phyloP scores from a whole-genome alignment of 148 eudicot genomes.

The Linanthus parryae region DNA sequence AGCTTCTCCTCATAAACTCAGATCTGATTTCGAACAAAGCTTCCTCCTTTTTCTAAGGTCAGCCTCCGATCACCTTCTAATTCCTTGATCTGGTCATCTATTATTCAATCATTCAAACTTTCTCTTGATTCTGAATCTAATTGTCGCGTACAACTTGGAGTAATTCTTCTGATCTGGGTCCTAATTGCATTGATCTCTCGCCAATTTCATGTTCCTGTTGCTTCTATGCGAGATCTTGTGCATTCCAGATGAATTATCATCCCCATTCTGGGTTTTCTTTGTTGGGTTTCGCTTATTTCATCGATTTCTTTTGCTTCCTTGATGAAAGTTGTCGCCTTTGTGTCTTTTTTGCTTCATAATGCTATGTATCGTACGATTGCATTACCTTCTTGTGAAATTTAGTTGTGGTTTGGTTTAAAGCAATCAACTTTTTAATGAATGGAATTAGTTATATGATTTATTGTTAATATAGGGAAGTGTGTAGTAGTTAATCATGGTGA shows the following conservation, averaged over 20 bases:
- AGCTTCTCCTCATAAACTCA: not conserved
- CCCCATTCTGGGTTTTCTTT: not conserved
- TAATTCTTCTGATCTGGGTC: not conserved
- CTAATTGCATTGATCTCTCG: not conserved
- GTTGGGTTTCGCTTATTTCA: too few species aligned
- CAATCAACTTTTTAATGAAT: too few species aligned
- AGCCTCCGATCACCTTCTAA: conserved; percentile 7
- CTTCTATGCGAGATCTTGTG: conserved; percentile 3
- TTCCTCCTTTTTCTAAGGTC: conserved; percentile 12
- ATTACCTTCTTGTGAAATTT: too few species aligned
- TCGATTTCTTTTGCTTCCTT: too few species aligned
- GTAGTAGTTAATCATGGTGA: not conserved
- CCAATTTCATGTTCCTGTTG: not conserved
- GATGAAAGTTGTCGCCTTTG: too few species aligned
- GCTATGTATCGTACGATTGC: too few species aligned
- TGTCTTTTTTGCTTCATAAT: not conserved
- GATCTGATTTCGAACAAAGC: conserved; percentile 4
- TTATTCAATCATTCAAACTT: not conserved
- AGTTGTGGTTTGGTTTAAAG: too few species aligned
- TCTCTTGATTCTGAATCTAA: not conserved
- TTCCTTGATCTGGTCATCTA: conserved; percentile 1
- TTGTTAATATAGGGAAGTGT: not conserved
- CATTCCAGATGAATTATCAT: not conserved
- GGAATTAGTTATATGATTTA: not conserved
- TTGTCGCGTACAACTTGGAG: not conserved